Base-by-base conservation (phyloP, 2,329 filamentous ascomycete genomes). In the Berkeleyomyces basicola region DNA sequence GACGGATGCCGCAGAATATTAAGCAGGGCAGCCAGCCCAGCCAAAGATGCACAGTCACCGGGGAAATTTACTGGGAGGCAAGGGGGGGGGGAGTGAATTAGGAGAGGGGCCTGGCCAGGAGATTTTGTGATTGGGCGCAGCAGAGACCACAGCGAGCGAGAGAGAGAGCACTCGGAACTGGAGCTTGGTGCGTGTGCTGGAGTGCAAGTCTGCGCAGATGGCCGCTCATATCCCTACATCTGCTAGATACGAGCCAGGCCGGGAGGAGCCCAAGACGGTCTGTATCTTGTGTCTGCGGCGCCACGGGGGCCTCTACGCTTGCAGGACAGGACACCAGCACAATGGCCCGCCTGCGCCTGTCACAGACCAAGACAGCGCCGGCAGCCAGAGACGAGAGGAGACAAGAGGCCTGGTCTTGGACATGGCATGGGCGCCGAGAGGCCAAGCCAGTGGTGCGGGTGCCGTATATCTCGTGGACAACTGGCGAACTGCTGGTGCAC, bases 61-160 rank as follows among this genome's bases (percentile, higher is more conserved):
- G 58, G 58, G 58, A 59, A 59, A 59, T 59, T 59, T 46, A 40
- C 58, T 59, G 33, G 31, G 57, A 59, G 42, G 57, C 39, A 59
- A 59, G 57, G 57, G 49, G 49, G n/a, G n/a, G 49, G 33, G 23
- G 47, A 31, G 51, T 55, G 33, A 37, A 63, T 47, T 44, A 58
- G 36, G 55, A 63, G 57, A 63, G 61, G 61, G 55, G 43, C 61
- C 55, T 59, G 31, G 31, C 61, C n/a, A 63, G 61, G 61, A 63
- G 61, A 58, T 63, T 39, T 55, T 55, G 33, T 55, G 39, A 61
- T 61, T 51, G 60, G 49, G 16, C 31, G 46, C 23, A 49, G 47
- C 37, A 61, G 31, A 7, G 47, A 9, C 47, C 31, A 43, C 23
- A n/a, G 33, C 42, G 60, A 55, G 36, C 47, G 44, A 39, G 37